These are phyloP conservation scores for Mycena sanguinolenta DNA, from an alignment of 768 basidiomycete genomes.

Conservation along the genomic window DNA sequence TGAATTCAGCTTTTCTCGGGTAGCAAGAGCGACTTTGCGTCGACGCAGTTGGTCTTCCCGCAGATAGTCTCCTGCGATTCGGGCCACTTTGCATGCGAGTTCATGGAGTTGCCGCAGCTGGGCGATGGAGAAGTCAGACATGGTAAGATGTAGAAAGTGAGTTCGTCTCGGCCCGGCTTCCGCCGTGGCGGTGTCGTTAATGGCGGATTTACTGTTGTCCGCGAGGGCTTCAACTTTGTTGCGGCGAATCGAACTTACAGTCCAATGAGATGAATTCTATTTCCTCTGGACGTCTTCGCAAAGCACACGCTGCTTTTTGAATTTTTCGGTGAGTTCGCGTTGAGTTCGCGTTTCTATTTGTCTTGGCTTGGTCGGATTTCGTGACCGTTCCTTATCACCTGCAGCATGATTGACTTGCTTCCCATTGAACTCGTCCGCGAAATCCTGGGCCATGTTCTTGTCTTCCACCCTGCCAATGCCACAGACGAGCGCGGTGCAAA, in stretches of 20 bases:
- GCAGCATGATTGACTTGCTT: slow-evolving; percentile 24
- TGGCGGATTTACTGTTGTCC: slow-evolving; percentile 16
- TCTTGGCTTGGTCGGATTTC: too few relatives aligned
- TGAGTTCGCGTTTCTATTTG: too few relatives aligned
- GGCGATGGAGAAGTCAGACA: slow-evolving; percentile 34
- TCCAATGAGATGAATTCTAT: too few relatives aligned
- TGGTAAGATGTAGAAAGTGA: background rate
- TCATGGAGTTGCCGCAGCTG: slow-evolving; percentile 35
- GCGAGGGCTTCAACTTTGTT: background rate
- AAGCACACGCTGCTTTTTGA: too few relatives aligned
- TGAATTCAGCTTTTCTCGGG: slow-evolving; percentile 42
- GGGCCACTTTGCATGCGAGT: slow-evolving; percentile 38
- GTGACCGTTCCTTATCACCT: too few relatives aligned
- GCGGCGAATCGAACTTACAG: too few relatives aligned
- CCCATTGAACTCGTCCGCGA: slow-evolving; percentile 52
- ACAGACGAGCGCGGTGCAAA: slow-evolving; percentile 34
- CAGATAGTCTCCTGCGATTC: slow-evolving; percentile 38
- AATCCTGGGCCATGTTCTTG: slow-evolving; percentile 44
- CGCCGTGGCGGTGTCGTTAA: background rate
- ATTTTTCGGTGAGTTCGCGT: too few relatives aligned
- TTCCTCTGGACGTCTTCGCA: too few relatives aligned
- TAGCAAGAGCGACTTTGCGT: slow-evolving; percentile 26
- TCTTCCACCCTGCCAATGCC: slow-evolving; percentile 8
- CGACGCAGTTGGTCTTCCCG: slow-evolving; percentile 41
- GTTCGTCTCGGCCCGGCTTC: background rate